A percentile compares a stretch with the other conserved stretches of the same genome.
These are phyloP conservation scores for Populus hybrid DNA, from an alignment of 441 rosid species.

Conservation along the genomic window DNA sequence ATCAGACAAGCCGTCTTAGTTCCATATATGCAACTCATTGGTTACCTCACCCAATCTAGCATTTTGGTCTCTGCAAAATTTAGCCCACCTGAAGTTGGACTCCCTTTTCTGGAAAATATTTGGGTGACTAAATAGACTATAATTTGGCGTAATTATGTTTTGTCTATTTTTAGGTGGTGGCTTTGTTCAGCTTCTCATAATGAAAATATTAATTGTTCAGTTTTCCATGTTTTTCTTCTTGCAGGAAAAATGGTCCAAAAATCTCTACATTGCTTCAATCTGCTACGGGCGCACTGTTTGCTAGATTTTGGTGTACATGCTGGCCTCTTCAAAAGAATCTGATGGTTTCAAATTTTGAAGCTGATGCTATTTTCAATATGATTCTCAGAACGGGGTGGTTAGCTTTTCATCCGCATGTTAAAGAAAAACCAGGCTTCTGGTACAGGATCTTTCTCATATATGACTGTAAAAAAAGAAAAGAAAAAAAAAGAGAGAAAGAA, in stretches of 20 bases:
- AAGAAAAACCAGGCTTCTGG: slow-evolving; percentile 19
- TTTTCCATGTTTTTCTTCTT: not conserved
- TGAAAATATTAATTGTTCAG: not conserved
- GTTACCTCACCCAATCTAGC: not conserved
- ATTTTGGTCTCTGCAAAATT: not conserved
- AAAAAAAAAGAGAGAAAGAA: slow-evolving; percentile 9
- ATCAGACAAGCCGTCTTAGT: not conserved
- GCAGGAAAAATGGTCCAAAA: slow-evolving; percentile 83
- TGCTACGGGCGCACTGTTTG: slow-evolving; percentile 77
- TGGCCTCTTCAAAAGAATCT: not conserved
- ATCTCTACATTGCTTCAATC: slow-evolving; percentile 75
- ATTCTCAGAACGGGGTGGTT: slow-evolving; percentile 5
- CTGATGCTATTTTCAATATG: slow-evolving; percentile 14
- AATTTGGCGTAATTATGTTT: not conserved
- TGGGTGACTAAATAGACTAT: not conserved
- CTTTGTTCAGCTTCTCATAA: not conserved
- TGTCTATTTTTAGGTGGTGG: not conserved
- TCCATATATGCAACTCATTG: not conserved
- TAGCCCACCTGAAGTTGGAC: not conserved
- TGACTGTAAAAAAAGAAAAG: slow-evolving; percentile 28
- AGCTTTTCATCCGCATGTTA: slow-evolving; percentile 16
- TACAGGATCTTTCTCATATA: slow-evolving; percentile 17
- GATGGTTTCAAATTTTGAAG: slow-evolving; percentile 27
- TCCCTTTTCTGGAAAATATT: not conserved
- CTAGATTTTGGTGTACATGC: slow-evolving; percentile 30